Evolutionary conservation across 306 rosid genomes (phyloP), one percentile per base, ranked within the genome.

Genomic region (Astragalus membranaceus): DNA sequence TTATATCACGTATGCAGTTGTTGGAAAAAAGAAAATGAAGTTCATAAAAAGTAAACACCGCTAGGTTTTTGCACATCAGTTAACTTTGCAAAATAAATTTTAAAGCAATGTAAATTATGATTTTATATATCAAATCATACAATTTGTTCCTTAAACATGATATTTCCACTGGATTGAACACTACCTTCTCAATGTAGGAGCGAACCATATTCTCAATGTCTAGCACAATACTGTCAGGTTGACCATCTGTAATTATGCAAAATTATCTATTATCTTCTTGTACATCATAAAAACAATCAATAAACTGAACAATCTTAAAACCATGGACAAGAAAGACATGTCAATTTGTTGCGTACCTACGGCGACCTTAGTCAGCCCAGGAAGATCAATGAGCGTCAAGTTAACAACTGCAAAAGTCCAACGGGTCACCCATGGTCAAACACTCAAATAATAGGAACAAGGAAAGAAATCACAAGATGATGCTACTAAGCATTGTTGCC

Each of bases 161-260:
- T 32, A 61, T 46, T 61, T 61, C 8, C 53, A 10, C 10, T 37
- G 16, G 8, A 56, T 54, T n/a, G 72, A 62, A 67, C 36, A 65
- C 57, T 86, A 93, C 98, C 98, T 93, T 93, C 78, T 90, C 96
- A 78, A 93, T 93, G 73, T 65, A 93, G 73, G 98, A 90, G 58
- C 92, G 96, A 69, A 93, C 98, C 98, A 93, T 93, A 67, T 79
- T 88, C 79, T 93, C 98, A 64, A 93, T 93, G 64, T 93, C 98
- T 0, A 56, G 85, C 65, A 93, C 96, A 76, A 93, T 87, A 82
- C 92, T 93, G 14, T 93, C 96, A 0, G 96, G 90, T 59, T 93
- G 98, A 39, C 98, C 98, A 81, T 93, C 98, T 93, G 82, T 73
- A 85, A 76, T 61, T 56, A 16, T 20, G 14, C 50, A 84, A 47